Evolutionary conservation across 768 basidiomycete species (phyloP).

Genomic region (Royoungia palumana): DNA sequence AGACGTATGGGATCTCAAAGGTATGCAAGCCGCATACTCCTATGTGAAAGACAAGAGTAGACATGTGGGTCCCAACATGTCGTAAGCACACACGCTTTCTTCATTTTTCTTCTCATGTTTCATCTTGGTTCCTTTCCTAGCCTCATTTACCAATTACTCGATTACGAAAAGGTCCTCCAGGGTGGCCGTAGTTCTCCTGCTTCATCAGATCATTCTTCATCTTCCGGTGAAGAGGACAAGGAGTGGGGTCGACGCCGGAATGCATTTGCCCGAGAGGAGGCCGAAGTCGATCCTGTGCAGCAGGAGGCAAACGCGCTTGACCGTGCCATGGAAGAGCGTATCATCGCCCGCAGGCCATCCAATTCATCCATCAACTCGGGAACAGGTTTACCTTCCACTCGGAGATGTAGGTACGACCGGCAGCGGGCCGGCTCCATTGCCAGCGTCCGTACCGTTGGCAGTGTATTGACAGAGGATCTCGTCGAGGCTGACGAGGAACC

Average conservation of each 20-base stretch:
- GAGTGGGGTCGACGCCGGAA: slow-evolving; percentile 75
- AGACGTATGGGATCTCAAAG: slow-evolving; percentile 74
- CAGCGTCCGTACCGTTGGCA: slow-evolving; percentile 64
- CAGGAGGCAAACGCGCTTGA: slow-evolving; percentile 81
- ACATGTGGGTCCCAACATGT: slow-evolving; percentile 92
- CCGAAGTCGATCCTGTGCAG: slow-evolving; percentile 55
- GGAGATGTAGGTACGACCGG: slow-evolving; percentile 65
- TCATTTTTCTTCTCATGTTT: slow-evolving; percentile 23
- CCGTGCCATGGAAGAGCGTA: slow-evolving; percentile 83
- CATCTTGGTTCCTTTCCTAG: slow-evolving; percentile 39
- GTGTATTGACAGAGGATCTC: slow-evolving; percentile 74
- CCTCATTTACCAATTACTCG: slow-evolving; percentile 89
- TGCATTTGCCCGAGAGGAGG: slow-evolving; percentile 43
- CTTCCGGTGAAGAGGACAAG: slow-evolving; percentile 62
- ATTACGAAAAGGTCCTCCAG: slow-evolving; percentile 78
- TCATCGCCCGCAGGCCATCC: slow-evolving; percentile 71
- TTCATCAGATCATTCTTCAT: slow-evolving; percentile 52
- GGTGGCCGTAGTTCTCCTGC: slow-evolving; percentile 47
- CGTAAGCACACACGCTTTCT: slow-evolving; percentile 52
- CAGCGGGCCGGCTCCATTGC: slow-evolving; percentile 73
- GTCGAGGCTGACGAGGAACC: slow-evolving; percentile 81
- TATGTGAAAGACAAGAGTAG: slow-evolving; percentile 88
- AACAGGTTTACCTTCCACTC: slow-evolving; percentile 63
- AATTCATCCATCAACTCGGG: slow-evolving; percentile 61
- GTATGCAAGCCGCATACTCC: slow-evolving; percentile 87